Base-by-base conservation (phyloP, 176 grass and related monocot species). In the Tillandsia fasciculata region DNA sequence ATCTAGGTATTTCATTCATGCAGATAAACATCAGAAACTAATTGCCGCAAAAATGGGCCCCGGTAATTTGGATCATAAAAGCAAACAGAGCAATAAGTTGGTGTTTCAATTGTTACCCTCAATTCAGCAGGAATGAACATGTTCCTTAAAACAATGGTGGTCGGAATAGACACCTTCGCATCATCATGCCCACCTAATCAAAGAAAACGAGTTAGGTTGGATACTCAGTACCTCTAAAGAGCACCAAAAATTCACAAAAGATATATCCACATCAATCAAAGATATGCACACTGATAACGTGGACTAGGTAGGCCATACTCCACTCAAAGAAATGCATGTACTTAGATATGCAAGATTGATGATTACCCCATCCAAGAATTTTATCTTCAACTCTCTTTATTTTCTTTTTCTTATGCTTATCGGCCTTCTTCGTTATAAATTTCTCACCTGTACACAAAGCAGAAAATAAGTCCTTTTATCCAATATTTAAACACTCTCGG, bases 351-450 rank as follows among this genome's bases (percentile, higher is more conserved):
- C 15, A 69, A 70, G 9, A 74, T 57, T 63, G 14, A 81, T 42
- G 75, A 77, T 83, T 90, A 99, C 89, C 89, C 94, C 89, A 99
- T 83, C 94, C 87, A 77, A 99, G 87, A 75, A 93, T 90, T 77
- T 90, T 99, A 76, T 93, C 82, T 76, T 90, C 87, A 72, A 93
- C 87, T 51, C 79, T 90, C 75, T 87, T 97, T 48, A 67, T 67
- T 87, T 93, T 97, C 84, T 71, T 93, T 83, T 99, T 99, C 77
- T 86, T 99, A 65, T 83, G 81, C 57, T 90, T 99, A 83, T 99
- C 94, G 29, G 69, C 53, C 68, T 90, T 92, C 74, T 90, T 99
- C 72, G 86, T 14, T 59, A 99, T 51, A 14, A 99, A 99, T 72
- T 79, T 72, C 18, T 93, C 72, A 64, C 94, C 87, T 99, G 76